Conservation (phyloP, 1,284 basidiomycete species). For the Sporisorium iseilematis-ciliati region DNA sequence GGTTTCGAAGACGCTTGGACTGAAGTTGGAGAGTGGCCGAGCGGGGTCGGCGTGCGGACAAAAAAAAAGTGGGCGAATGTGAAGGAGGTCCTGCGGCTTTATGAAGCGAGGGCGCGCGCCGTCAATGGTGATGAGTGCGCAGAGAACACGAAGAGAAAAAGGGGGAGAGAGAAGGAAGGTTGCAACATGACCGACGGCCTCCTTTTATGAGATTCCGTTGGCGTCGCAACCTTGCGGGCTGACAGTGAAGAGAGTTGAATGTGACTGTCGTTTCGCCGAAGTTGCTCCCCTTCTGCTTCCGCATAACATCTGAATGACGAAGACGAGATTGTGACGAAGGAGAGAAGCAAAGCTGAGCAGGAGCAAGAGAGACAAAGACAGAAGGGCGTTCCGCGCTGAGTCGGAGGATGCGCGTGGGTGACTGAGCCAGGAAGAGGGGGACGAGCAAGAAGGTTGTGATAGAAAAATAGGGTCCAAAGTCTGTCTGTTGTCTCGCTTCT, state of each 20-base stretch:
- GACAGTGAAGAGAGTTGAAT: neutral
- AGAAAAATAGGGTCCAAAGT: no score
- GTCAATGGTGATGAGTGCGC: neutral
- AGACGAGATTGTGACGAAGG: no score
- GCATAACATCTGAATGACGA: no score
- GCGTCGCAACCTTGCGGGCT: no score
- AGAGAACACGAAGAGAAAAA: neutral
- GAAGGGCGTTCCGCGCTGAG: no score
- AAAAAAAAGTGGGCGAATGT: neutral
- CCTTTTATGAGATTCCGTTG: slow-evolving; percentile 6
- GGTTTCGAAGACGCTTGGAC: neutral
- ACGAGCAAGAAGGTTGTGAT: no score
- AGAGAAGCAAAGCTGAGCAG: no score
- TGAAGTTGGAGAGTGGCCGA: neutral
- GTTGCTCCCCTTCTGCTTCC: neutral
- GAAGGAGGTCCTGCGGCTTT: neutral
- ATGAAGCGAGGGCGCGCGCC: slow-evolving; percentile 10
- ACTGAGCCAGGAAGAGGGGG: no score
- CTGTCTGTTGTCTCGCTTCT: neutral
- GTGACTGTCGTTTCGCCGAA: neutral
- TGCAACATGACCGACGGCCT: neutral
- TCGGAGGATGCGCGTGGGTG: no score
- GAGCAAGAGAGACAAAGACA: no score
- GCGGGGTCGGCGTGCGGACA: neutral
- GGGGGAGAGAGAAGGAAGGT: neutral